Base-by-base conservation (phyloP, 805 yeast species). In the Suhomyces tanzawaensis region DNA sequence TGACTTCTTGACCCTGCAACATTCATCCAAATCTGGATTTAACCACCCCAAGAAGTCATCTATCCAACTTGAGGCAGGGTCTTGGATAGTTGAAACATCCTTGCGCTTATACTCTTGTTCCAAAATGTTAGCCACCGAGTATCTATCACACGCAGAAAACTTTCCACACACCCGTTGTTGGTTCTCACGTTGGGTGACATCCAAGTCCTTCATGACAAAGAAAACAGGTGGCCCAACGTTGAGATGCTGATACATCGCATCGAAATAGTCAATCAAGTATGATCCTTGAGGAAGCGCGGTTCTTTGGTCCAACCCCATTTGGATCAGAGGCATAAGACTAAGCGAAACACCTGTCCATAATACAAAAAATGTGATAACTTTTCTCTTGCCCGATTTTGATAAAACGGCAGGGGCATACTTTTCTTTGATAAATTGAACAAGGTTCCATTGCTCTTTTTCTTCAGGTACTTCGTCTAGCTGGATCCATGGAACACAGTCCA, bases 221-320 rank as follows among this genome's bases (percentile, higher is more conserved):
- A 85, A 93, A 1, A 86, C 73, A 0, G 99, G 99, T 1, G 99
- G 96, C 0, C 98, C 99, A 6, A 85, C 85, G 42, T 83, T 81
- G 43, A 91, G 68, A 54, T 81, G 85, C 1, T 71, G 60, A 55
- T 82, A 85, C 3, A 89, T 69, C 37, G 90, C 87, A 47, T 82
- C 68, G 64, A 86, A 91, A 58, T 91, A 93, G 37, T 78, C 74
- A 26, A 89, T 80, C 53, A 93, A 61, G 52, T 89, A 87, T 0
- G 97, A 90, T 37, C 76, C 89, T 2, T 71, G 62, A 0, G 98
- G 98, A 11, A 91, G 74, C 0, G 97, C 98, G 29, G 83, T 66
- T 37, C 95, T 72, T 61, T 91, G 98, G 55, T 91, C 98, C 16
- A 93, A 72, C 0, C 98, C 99, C 29, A 85, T 69, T 42, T 80